A percentile compares a stretch with the other conserved stretches of the same genome.
Conservation (phyloP, 768 basidiomycete species). For the Psilocybe cubensis region DNA sequence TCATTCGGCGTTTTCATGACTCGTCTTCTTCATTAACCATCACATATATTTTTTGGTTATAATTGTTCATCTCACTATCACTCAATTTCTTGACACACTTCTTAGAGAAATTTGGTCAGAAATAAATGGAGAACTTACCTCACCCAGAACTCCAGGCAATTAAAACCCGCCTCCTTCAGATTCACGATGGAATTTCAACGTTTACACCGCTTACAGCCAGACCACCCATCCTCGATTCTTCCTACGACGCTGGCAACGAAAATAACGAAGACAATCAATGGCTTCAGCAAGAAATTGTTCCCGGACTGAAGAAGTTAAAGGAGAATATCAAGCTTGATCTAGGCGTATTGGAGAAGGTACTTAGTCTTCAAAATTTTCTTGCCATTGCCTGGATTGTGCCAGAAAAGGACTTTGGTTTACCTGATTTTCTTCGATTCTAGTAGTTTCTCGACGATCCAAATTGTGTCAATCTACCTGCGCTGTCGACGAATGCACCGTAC, state of each 20-base stretch:
- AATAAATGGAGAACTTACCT: slow-evolving; percentile 9
- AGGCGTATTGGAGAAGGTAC: slow-evolving; percentile 48
- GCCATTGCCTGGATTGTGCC: too few relatives aligned
- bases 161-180: slow-evolving; percentile 30
- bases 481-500: slow-evolving; percentile 82
- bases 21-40: neutral
- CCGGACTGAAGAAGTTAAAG: slow-evolving; percentile 49
- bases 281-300: slow-evolving; percentile 45
- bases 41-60: neutral
- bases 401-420: slow-evolving; percentile 11
- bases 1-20: neutral
- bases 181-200: slow-evolving; percentile 37
- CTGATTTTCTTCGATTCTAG: slow-evolving; percentile 35
- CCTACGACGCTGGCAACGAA: slow-evolving; percentile 33
- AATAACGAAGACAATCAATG: slow-evolving; percentile 43
- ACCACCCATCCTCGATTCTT: slow-evolving; percentile 52
- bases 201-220: slow-evolving; percentile 40
- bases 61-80: too few relatives aligned
- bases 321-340: slow-evolving; percentile 50
- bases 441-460: slow-evolving; percentile 64
- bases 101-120: too few relatives aligned
- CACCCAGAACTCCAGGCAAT: slow-evolving; percentile 38
- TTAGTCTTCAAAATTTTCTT: neutral
- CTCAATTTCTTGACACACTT: too few relatives aligned
- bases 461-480: slow-evolving; percentile 47